phyloP scores from a whole-genome alignment of 257 asterid species.

The Ballota nigra region DNA sequence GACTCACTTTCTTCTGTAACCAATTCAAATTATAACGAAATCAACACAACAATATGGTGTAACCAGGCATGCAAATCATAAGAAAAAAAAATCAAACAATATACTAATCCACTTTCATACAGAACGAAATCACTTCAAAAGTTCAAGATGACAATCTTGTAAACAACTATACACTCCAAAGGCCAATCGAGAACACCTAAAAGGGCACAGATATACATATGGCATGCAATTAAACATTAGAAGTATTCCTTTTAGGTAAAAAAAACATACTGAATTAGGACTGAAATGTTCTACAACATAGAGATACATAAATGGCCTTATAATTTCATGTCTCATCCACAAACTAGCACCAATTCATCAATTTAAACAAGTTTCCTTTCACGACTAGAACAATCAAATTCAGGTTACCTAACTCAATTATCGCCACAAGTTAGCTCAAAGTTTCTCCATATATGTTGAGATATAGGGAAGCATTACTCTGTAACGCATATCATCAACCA shows the following conservation, averaged over 20 bases:
- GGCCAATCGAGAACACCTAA: not conserved
- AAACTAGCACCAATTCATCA: not conserved
- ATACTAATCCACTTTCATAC: not conserved
- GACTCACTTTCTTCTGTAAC: slow-evolving; percentile 16
- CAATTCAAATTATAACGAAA: not conserved
- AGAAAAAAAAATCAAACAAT: not conserved
- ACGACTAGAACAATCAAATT: not conserved
- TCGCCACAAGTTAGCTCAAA: not conserved
- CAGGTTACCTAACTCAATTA: not conserved
- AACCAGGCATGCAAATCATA: not conserved
- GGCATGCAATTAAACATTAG: not conserved
- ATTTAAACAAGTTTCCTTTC: not conserved
- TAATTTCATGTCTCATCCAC: slow-evolving; percentile 1
- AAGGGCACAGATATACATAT: not conserved
- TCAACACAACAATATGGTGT: not conserved
- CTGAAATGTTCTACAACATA: not conserved
- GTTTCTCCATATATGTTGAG: not conserved
- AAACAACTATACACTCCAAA: not conserved
- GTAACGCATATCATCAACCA: not conserved
- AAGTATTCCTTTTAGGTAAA: slow-evolving; percentile 1
- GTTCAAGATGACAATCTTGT: not conserved
- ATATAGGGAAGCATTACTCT: not conserved
- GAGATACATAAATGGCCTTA: slow-evolving; percentile 1
- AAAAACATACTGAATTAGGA: not conserved
- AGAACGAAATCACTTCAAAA: not conserved